Conservation (phyloP, 306 rosid genomes). For the Castanopsis chinensis region DNA sequence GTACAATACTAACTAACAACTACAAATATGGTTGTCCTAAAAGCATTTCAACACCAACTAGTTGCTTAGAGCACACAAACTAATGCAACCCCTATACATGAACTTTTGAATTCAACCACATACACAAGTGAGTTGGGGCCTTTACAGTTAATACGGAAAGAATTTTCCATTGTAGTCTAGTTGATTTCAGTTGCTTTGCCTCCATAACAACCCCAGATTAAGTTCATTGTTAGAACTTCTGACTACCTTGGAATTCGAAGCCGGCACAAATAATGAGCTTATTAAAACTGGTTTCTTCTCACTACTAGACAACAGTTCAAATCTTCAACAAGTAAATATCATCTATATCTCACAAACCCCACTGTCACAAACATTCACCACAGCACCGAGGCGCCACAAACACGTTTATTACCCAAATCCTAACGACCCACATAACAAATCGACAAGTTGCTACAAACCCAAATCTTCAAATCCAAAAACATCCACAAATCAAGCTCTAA, state of each 20-base stretch:
- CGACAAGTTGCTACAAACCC: neutral
- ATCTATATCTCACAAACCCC: slow-evolving; percentile 19
- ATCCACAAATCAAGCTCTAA: slow-evolving; percentile 19
- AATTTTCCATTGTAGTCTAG: too few relatives aligned
- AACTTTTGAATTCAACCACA: neutral
- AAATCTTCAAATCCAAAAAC: neutral
- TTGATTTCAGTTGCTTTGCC: neutral
- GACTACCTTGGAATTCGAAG: neutral
- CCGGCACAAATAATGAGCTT: neutral
- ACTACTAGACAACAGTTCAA: neutral
- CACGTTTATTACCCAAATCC: neutral
- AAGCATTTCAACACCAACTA: neutral
- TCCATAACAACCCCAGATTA: neutral
- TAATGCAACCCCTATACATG: neutral
- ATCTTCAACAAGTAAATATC: slow-evolving; percentile 17
- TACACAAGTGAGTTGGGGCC: neutral
- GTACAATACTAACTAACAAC: neutral
- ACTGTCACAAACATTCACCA: neutral
- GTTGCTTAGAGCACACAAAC: neutral
- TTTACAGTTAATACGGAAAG: too few relatives aligned
- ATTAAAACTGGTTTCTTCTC: neutral
- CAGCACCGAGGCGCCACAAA: neutral
- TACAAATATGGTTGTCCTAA: neutral
- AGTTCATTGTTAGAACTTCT: neutral
- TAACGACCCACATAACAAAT: neutral